Evolutionary conservation across 2,329 filamentous ascomycete species (phyloP), one percentile per base, ranked within the genome.

Genomic region (Dothidotthia symphoricarpi): DNA sequence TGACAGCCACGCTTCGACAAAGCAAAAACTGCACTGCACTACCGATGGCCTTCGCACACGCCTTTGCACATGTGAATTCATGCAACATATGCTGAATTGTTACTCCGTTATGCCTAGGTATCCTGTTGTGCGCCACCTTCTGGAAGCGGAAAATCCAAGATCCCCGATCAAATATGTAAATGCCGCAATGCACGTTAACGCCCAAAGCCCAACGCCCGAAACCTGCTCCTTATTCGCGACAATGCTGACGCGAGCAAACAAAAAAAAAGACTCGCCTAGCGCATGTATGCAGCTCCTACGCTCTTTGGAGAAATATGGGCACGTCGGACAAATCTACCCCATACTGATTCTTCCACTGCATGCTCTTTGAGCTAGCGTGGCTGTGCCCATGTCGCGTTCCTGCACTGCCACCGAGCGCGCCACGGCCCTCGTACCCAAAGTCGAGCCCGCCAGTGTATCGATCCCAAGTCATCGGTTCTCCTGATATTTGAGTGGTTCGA

Each of bases 361-460:
- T 49, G 49, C 54, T 62, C 52, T 60, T 62, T 17, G 51, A 44
- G 41, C 53, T 59, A 7, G 59, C 57, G 19, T 43, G 42, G 27
- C 54, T 64, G 42, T 65, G 55, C 34, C 55, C 41, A 28, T 55
- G 48, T 25, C 66, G 50, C 10, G 61, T 66, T 8, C 66, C 64
- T 25, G 60, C 62, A 49, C 63, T 66, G 37, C 64, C 66, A 39
- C 64, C 57, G 11, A 68, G 45, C 14, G 50, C 51, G 15, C 53
- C 60, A 31, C 46, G 56, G 3, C 53, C 51, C 36, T 66, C 62
- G 44, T 68, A 68, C 16, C 60, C 59, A 39, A 62, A 64, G 7
- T 51, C 51, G 25, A 64, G 47, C 8, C 67, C 66, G 31, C 67
- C 66, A 34, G 59, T 57, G 45, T 64, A 69, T 3, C 66, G 63